Evolutionary conservation across 2,329 filamentous ascomycete species (phyloP), one percentile per base, ranked within the genome.

Genomic region (Teratosphaeria gauchensis): DNA sequence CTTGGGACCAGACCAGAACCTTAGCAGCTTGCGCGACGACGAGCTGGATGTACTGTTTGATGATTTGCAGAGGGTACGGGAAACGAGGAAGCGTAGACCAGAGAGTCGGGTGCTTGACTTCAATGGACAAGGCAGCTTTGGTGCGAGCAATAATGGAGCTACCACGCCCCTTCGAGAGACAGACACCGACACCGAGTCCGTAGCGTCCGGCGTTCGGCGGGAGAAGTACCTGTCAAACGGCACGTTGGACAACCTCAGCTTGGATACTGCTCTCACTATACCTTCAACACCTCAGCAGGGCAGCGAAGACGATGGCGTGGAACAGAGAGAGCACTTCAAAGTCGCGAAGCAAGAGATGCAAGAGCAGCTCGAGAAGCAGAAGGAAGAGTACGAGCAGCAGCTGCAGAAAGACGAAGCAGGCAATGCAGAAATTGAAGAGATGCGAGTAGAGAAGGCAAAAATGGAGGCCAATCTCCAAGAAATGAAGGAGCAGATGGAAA

Each of bases 201-300:
- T 88, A 54, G 88, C 86, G 31, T 96, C 92, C 0, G 96, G 92
- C 69, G 53, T 28, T 46, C 80, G 92, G 32, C 83, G 94, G 56
- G 94, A 99, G 67, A 97, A 97, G 70, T 97, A 97, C 73, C 84
- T 96, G 77, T 96, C 92, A 2, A 94, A 88, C 58, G 92, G 92
- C 1, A 96, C 92, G 0, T 81, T 97, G 56, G 94, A 99, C 74
- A 96, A 95, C 71, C 94, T 96, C 68, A 97, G 92, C 1, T 80
- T 99, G 16, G 94, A 99, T 71, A 99, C 94, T 1, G 88, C 87
- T 12, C 80, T 99, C 55, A 99, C 94, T 0, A 91, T 96, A 81
- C 94, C 94, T 1, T 95, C 91, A 0, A 97, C 92, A 0, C 94
- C 94, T 2, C 89, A 84, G 61, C 85, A 88, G 61, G 83, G 82